These are phyloP conservation scores for Rhizopogon roseolus DNA, from an alignment of 768 basidiomycete genomes.

Conservation along the genomic window DNA sequence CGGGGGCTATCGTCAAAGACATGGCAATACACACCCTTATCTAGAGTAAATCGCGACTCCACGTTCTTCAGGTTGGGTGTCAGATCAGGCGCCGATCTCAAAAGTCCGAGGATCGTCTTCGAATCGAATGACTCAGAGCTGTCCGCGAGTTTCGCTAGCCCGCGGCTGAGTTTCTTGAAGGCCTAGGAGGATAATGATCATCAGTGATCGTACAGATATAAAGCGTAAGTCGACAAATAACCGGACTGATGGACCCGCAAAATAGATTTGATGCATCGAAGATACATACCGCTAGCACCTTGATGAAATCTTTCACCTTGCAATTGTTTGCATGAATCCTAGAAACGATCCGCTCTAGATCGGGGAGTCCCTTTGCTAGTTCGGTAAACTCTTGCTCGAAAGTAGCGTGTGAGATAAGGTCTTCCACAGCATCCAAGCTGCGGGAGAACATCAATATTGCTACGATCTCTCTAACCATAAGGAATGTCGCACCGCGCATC, in stretches of 20 bases:
- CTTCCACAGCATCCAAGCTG: slow-evolving; percentile 92
- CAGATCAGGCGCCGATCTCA: slow-evolving; percentile 82
- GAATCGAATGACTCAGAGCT: slow-evolving; percentile 73
- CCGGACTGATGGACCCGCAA: neutral
- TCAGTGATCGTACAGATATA: slow-evolving; percentile 2
- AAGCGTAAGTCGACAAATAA: neutral
- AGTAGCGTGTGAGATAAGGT: slow-evolving; percentile 73
- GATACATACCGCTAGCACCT: slow-evolving; percentile 63
- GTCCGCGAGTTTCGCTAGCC: slow-evolving; percentile 57
- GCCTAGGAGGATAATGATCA: slow-evolving; percentile 38
- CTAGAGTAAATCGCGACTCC: slow-evolving; percentile 55
- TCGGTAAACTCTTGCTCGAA: slow-evolving; percentile 75
- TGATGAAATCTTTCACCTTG: slow-evolving; percentile 82
- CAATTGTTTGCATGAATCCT: slow-evolving; percentile 93
- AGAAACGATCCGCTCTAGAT: slow-evolving; percentile 90
- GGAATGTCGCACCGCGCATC: slow-evolving; percentile 65
- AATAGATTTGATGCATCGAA: neutral
- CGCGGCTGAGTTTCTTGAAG: slow-evolving; percentile 69
- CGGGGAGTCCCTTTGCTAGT: slow-evolving; percentile 79
- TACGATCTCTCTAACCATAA: slow-evolving; percentile 3
- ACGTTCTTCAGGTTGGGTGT: slow-evolving; percentile 66
- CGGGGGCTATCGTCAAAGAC: neutral
- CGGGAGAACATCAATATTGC: slow-evolving; percentile 10
- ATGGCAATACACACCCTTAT: slow-evolving; percentile 45
- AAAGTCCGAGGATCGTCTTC: slow-evolving; percentile 65